Evolutionary conservation across 2,329 filamentous ascomycete species (phyloP), one percentile per base, ranked within the genome.

Genomic region (Ophiostoma perfectum): DNA sequence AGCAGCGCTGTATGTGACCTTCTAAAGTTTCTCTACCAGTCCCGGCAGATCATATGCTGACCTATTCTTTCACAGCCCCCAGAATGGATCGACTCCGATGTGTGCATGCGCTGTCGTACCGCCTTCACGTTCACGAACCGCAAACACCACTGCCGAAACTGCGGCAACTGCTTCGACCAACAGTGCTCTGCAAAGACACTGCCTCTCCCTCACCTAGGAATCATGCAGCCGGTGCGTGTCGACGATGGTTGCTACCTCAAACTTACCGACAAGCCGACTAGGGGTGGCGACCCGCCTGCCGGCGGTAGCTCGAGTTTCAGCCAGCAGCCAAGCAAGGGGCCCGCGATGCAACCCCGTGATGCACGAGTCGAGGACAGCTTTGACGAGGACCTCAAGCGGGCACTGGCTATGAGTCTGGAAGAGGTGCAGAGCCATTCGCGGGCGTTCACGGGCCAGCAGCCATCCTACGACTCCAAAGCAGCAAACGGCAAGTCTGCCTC

Each of bases 141-240:
- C 75, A 99, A 98, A 77, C 95, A 99, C 77, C 95, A 99, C 78
- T 99, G 95, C 76, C 89, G 95, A 72, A 99, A 99, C 78, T 99
- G 95, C 75, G 95, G 95, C 66, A 97, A 95, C 78, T 95, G 96
- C 75, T 99, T 99, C 77, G 96, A 97, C 76, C 92, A 94, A 72
- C 89, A 95, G 74, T 99, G 95, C 76, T 98, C 94, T 14, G 89
- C 87, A 81, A 98, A 98, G 80, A 88, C 85, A 36, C 84, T 97
- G 55, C 90, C 95, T 5, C 82, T 99, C 16, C 94, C 95, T 14
- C 95, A 98, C 76, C 85, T 99, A 14, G 95, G 95, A 70, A 98
- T 99, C 72, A 81, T 93, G 75, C 90, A 96, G 71, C 86, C 95
- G 2, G 95, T 98, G 3, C 88, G 95, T 72, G 95, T 99, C 27